These are phyloP conservation scores for Porpolomopsis calyptriformis DNA, from an alignment of 768 basidiomycete species.

Conservation along the genomic window DNA sequence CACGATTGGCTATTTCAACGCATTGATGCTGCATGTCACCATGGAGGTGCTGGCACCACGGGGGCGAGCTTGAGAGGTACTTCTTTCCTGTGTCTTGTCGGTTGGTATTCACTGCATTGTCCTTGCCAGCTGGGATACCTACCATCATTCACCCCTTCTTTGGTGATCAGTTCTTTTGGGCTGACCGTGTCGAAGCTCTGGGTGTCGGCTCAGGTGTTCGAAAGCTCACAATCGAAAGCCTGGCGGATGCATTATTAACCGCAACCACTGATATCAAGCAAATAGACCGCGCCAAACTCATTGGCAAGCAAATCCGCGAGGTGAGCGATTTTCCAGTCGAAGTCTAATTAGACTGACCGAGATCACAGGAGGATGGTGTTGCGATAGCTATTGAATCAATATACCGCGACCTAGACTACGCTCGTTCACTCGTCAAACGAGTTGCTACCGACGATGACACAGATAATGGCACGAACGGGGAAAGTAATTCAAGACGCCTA, in stretches of 20 bases:
- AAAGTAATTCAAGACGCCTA: background rate
- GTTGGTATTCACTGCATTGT: slow-evolving; percentile 5
- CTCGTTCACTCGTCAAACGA: slow-evolving; percentile 74
- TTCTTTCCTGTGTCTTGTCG: slow-evolving; percentile 9
- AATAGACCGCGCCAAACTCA: slow-evolving; percentile 68
- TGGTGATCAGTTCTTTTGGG: slow-evolving; percentile 97
- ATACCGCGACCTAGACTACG: slow-evolving; percentile 94
- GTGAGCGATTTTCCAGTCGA: slow-evolving; percentile 30
- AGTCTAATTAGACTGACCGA: background rate
- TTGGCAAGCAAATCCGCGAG: slow-evolving; percentile 81
- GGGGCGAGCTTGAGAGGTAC: slow-evolving; percentile 87
- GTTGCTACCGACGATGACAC: slow-evolving; percentile 23
- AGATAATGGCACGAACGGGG: slow-evolving; percentile 22
- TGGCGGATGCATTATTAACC: slow-evolving; percentile 65
- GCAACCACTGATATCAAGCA: slow-evolving; percentile 88
- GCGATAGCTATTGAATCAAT: slow-evolving; percentile 88
- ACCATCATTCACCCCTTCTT: slow-evolving; percentile 98
- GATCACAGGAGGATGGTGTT: slow-evolving; percentile 85
- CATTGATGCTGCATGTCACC: slow-evolving; percentile 96
- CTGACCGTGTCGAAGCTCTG: slow-evolving; percentile 92
- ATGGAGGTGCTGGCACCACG: slow-evolving; percentile 94
- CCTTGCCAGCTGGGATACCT: slow-evolving; percentile 70
- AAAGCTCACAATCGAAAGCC: slow-evolving; percentile 69
- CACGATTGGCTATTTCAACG: slow-evolving; percentile 94
- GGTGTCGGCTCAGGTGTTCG: slow-evolving; percentile 84